These are phyloP conservation scores for Pelagomonas calceolata DNA, from an alignment of 108 stramenopile species.

Conservation along the genomic window DNA sequence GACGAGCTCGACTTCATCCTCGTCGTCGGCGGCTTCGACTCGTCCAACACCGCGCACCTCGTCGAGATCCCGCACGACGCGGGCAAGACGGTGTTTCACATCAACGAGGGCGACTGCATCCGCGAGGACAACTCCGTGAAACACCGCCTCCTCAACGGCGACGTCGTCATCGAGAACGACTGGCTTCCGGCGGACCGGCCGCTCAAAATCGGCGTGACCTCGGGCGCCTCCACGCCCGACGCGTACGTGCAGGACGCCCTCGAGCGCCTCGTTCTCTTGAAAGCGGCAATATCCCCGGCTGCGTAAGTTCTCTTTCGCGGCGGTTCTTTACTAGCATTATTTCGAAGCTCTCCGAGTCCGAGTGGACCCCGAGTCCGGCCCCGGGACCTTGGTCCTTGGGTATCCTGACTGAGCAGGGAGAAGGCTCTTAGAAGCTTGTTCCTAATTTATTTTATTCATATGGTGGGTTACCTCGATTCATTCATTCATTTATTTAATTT, in stretches of 20 bases:
- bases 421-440: too few species aligned
- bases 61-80: conserved; percentile 75
- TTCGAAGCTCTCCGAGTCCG: too few species aligned
- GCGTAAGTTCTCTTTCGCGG: too few species aligned
- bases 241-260: conserved; percentile 70
- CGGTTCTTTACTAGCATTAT: too few species aligned
- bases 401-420: too few species aligned
- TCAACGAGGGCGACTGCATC: conserved; percentile 78
- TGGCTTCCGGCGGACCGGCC: conserved; percentile 2
- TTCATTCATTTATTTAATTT: too few species aligned
- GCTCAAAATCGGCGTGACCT: conserved; percentile 78
- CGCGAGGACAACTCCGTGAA: conserved; percentile 74
- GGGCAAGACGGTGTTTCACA: conserved; percentile 75
- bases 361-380: too few species aligned
- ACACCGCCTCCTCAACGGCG: conserved; percentile 49
- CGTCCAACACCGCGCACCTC: conserved; percentile 90
- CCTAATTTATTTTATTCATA: too few species aligned
- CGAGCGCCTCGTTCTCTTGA: conserved; percentile 70
- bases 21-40: conserved; percentile 90
- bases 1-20: conserved; percentile 80
- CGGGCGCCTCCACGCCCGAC: conserved; percentile 90
- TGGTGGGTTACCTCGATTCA: too few species aligned
- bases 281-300: conserved; percentile 25
- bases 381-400: too few species aligned
- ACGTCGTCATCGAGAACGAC: background rate